Evolutionary conservation across 306 rosid genomes (phyloP).

Genomic region (Lathyrus aphaca): DNA sequence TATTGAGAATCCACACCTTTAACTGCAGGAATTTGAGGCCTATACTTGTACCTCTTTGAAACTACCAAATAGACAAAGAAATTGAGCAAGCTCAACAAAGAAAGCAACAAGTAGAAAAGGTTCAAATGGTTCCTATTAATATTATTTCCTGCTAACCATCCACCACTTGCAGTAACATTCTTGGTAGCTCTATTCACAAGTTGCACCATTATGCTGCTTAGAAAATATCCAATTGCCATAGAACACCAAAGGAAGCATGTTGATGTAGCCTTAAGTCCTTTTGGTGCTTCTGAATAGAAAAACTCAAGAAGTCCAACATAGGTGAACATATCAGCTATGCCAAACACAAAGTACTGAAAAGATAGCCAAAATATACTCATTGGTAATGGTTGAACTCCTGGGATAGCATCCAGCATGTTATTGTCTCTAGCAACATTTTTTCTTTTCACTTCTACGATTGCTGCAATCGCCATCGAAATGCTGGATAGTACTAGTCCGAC

Average conservation of each 20-base stretch:
- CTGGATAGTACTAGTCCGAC: constrained; percentile 78
- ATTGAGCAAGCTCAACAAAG: constrained; percentile 68
- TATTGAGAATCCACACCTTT: constrained; percentile 30
- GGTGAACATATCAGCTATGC: constrained; percentile 88
- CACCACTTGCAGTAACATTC: constrained; percentile 57
- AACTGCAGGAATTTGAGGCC: constrained; percentile 44
- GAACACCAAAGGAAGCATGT: constrained; percentile 88
- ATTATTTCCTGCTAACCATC: constrained; percentile 87
- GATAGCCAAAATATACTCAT: constrained; percentile 81
- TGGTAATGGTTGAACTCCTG: constrained; percentile 66
- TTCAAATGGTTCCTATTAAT: constrained; percentile 78
- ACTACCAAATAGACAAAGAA: constrained; percentile 60
- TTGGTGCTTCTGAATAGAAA: constrained; percentile 89
- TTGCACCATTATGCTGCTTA: constrained; percentile 71
- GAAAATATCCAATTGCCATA: constrained; percentile 83
- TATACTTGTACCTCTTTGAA: constrained; percentile 72
- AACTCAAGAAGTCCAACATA: constrained; percentile 86
- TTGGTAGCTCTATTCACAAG: constrained; percentile 64
- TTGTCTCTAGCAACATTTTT: constrained; percentile 66
- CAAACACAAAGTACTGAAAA: constrained; percentile 82
- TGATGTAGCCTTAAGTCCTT: constrained; percentile 65
- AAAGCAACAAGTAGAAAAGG: constrained; percentile 74
- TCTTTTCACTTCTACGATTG: constrained; percentile 63
- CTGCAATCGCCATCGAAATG: constrained; percentile 82
- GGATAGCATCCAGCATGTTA: constrained; percentile 71